Base-by-base conservation (phyloP, 352 stramenopile genomes). In the Phytophthora litchii region DNA sequence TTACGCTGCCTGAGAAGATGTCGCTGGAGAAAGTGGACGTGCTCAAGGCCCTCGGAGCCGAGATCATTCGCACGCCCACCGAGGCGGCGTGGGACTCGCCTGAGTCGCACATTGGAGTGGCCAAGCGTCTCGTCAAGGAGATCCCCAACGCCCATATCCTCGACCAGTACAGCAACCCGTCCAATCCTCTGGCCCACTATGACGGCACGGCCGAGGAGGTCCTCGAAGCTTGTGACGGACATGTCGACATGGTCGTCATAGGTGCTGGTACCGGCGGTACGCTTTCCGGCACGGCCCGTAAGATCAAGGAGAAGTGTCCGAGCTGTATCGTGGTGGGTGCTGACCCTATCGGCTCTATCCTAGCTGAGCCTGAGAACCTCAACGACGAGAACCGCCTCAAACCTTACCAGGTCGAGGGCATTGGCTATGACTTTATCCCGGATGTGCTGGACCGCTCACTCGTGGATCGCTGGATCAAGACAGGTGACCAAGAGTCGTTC, bases 401-500 rank as follows among this genome's bases (percentile, higher is more conserved):
- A 59, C 60, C 89, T 7, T 98, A 98, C 75, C 76, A 98, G 67
- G 94, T 99, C 10, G 95, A 99, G 63, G 96, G 96, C 25, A 99
- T 98, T 54, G 95, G 96, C 32, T 99, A 99, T 72, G 96, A 99
- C 65, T 99, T 99, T 69, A 97, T 99, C 46, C 96, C 96, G 3
- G 76, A 93, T 10, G 96, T 99, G 25, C 82, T 98, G 25, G 88
- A 99, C 80, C 87, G 95, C 40, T 78, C 72, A n/a, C 69, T 98
- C 9, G 81, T 98, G 14, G 94, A 99, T 75, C 38, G 70, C 25
- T 99, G 96, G 96, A 79, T 97, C 56, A 99, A 99, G 81, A 94
- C 86, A 12, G 87, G 90, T 36, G 94, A 98, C 67, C 78, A 91
- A 56, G 95, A 98, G 44, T 96, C 83, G 51, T 96, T 99, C 58